Percentiles rank a stretch among this genome's conserved stretches.
Evolutionary conservation across 306 rosid genomes (phyloP).

Genomic region (Vicia faba): DNA sequence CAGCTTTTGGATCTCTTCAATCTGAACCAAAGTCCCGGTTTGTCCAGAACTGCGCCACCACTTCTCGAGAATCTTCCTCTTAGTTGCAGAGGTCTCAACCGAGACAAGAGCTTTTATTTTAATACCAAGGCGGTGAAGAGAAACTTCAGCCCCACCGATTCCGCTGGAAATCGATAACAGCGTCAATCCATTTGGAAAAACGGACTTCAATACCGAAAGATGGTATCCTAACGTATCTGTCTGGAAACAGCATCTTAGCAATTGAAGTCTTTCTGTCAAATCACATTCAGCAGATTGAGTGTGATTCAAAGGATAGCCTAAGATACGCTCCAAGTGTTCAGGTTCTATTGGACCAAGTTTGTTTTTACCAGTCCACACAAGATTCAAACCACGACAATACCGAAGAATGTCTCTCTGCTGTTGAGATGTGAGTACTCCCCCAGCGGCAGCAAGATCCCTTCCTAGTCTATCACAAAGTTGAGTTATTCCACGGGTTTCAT

Average conservation of each 20-base stretch:
- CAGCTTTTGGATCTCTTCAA: conserved; percentile 72
- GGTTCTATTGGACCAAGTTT: conserved; percentile 66
- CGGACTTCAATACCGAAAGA: conserved; percentile 66
- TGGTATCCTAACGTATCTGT: conserved; percentile 81
- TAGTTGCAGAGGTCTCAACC: conserved; percentile 63
- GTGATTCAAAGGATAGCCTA: conserved; percentile 82
- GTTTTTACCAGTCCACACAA: conserved; percentile 70
- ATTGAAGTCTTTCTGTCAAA: conserved; percentile 58
- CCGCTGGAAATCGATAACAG: conserved; percentile 74
- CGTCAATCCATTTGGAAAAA: conserved; percentile 71
- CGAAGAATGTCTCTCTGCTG: conserved; percentile 68
- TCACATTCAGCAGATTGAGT: conserved; percentile 52
- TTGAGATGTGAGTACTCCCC: conserved; percentile 54
- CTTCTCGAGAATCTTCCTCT: conserved; percentile 68
- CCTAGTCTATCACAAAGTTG: conserved; percentile 69
- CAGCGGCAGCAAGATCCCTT: conserved; percentile 49
- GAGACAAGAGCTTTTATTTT: conserved; percentile 69
- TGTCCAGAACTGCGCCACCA: conserved; percentile 83
- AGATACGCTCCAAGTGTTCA: conserved; percentile 63
- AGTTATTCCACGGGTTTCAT: conserved; percentile 59
- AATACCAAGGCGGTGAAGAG: conserved; percentile 75
- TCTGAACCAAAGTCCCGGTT: conserved; percentile 67
- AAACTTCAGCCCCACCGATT: conserved; percentile 85
- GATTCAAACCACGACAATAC: conserved; percentile 63
- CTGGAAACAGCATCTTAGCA: conserved; percentile 73